Conservation (phyloP, 2,329 filamentous ascomycete genomes). For the Pseudomassariella vexata region DNA sequence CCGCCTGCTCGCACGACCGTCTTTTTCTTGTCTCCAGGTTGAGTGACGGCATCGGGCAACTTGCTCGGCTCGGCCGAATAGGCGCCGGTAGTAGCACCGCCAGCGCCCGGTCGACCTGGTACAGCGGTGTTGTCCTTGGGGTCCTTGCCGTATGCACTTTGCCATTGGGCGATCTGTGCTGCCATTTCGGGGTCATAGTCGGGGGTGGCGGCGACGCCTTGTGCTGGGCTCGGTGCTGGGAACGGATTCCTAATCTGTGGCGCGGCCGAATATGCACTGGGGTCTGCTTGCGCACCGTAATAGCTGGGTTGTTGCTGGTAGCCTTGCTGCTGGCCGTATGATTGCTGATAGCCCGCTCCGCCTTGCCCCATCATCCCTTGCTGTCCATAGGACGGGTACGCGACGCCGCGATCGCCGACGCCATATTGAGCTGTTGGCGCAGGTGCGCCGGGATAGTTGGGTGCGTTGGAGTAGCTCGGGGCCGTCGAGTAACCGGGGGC, state of each 20-base stretch:
- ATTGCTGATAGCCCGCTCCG: constrained; percentile 21
- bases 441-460: constrained; percentile 30
- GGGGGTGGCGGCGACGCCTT: constrained; percentile 23
- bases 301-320: constrained; percentile 17
- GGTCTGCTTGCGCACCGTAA: constrained; percentile 24
- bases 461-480: constrained; percentile 27
- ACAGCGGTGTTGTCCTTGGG: constrained; percentile 45
- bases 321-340: constrained; percentile 23
- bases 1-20: constrained; percentile 86
- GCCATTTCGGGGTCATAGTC: constrained; percentile 74
- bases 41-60: constrained; percentile 29
- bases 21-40: constrained; percentile 60
- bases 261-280: constrained; percentile 41
- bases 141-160: constrained; percentile 69
- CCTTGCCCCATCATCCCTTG: constrained; percentile 16
- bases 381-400: constrained; percentile 32
- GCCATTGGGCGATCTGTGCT: constrained; percentile 91
- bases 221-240: constrained; percentile 50
- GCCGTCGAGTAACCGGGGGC: constrained; percentile 23
- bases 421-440: constrained; percentile 41
- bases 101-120: constrained; percentile 32
- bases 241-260: constrained; percentile 81
- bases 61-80: constrained; percentile 33
- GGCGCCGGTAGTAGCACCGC: constrained; percentile 28
- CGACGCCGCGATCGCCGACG: constrained; percentile 21